Conservation (phyloP, 2,329 filamentous ascomycete genomes). For the Dactylellina leptospora region DNA sequence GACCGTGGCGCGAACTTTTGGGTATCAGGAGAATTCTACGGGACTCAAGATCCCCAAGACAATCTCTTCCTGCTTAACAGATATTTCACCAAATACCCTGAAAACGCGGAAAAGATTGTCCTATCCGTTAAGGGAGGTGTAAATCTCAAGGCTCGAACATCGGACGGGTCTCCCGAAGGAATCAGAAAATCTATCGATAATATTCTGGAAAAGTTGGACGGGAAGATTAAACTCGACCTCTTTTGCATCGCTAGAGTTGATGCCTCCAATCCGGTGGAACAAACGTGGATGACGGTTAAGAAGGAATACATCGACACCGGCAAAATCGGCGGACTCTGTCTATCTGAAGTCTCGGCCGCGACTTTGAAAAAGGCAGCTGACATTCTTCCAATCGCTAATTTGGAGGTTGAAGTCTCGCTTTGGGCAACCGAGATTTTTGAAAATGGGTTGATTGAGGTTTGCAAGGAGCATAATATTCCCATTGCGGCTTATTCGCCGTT, state of each 20-base stretch:
- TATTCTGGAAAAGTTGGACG: constrained; percentile 64
- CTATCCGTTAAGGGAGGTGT: constrained; percentile 71
- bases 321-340: constrained; percentile 65
- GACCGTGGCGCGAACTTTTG: constrained; percentile 65
- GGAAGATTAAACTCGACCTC: constrained; percentile 69
- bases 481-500: constrained; percentile 78
- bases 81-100: constrained; percentile 72
- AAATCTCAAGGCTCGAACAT: constrained; percentile 59
- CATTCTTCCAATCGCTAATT: constrained; percentile 62
- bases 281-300: constrained; percentile 62
- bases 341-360: constrained; percentile 66
- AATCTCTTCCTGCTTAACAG: constrained; percentile 67
- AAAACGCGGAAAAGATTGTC: constrained; percentile 70
- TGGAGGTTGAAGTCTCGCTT: constrained; percentile 68
- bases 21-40: constrained; percentile 74
- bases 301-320: constrained; percentile 66
- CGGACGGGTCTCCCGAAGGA: constrained; percentile 67
- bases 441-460: constrained; percentile 67
- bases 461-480: constrained; percentile 72
- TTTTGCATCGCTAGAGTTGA: constrained; percentile 71
- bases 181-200: constrained; percentile 70
- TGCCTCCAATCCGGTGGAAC: constrained; percentile 62
- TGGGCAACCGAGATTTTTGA: constrained; percentile 64
- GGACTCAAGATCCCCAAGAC: constrained; percentile 67
- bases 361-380: constrained; percentile 65